A percentile compares a stretch with the other conserved stretches of the same genome.
Evolutionary conservation across 805 yeast species (phyloP).

Genomic region (Yamadazyma tumulicola): DNA sequence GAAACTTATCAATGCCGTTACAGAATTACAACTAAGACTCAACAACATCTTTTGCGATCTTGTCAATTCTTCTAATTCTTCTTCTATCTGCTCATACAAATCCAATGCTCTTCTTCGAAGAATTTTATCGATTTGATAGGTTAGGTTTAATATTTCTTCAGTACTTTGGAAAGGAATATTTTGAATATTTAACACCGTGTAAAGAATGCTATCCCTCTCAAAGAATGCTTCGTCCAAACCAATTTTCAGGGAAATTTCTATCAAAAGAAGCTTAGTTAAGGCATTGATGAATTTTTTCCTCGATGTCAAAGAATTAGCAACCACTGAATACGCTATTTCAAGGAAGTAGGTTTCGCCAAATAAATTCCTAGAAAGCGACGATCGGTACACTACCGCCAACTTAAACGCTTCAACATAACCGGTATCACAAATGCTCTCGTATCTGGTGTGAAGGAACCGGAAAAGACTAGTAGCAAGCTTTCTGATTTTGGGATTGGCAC

Average conservation of each 20-base stretch:
- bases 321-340: constrained; percentile 37
- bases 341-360: constrained; percentile 33
- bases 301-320: constrained; percentile 35
- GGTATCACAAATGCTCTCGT: constrained; percentile 68
- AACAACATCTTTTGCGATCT: neutral
- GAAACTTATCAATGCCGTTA: constrained; percentile 2
- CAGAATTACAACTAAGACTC: constrained; percentile 3
- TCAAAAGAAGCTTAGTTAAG: constrained; percentile 16
- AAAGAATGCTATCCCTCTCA: constrained; percentile 20
- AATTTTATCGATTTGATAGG: constrained; percentile 42
- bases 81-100: constrained; percentile 15
- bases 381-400: constrained; percentile 47
- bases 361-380: constrained; percentile 19
- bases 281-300: constrained; percentile 39
- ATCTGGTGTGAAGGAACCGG: constrained; percentile 53
- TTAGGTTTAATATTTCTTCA: constrained; percentile 50
- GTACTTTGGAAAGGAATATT: constrained; percentile 34
- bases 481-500: constrained; percentile 41
- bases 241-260: constrained; percentile 6
- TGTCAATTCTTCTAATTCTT: constrained; percentile 1
- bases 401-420: constrained; percentile 62
- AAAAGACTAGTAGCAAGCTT: constrained; percentile 52
- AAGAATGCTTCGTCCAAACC: constrained; percentile 10
- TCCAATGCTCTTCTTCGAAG: constrained; percentile 41
- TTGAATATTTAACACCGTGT: constrained; percentile 37